Conservation (phyloP, 2,329 filamentous ascomycete genomes). For the Hirsutella minnesotensis region DNA sequence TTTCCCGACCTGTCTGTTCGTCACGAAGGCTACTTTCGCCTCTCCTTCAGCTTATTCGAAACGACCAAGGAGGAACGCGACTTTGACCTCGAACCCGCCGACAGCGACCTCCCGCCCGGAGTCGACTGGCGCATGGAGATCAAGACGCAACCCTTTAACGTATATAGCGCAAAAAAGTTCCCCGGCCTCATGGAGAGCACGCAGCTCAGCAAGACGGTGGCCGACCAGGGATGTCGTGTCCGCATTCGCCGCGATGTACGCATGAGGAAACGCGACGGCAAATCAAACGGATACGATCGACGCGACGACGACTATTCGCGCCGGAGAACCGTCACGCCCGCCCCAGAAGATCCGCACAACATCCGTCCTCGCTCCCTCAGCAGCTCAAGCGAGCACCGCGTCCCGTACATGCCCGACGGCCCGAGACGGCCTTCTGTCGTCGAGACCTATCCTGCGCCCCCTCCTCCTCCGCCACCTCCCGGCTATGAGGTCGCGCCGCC, state of each 20-base stretch:
- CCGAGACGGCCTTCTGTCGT: conserved; percentile 35
- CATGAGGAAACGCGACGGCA: conserved; percentile 74
- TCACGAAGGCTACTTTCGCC: conserved; percentile 85
- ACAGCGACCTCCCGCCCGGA: conserved; percentile 32
- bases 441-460: conserved; percentile 28
- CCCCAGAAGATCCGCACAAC: conserved; percentile 17
- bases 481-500: conserved; percentile 18
- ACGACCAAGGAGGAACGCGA: conserved; percentile 80
- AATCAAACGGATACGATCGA: conserved; percentile 43
- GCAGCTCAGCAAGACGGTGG: conserved; percentile 74
- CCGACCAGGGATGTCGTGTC: conserved; percentile 93
- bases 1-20: conserved; percentile 94
- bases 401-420: conserved; percentile 26
- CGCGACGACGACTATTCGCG: conserved; percentile 52
- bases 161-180: conserved; percentile 97
- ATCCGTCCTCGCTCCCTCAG: conserved; percentile 47
- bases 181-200: conserved; percentile 88
- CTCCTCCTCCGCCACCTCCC: conserved; percentile 25
- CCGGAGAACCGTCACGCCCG: conserved; percentile 23
- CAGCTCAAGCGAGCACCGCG: conserved; percentile 40
- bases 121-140: conserved; percentile 85
- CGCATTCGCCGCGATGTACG: conserved; percentile 89
- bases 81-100: conserved; percentile 44
- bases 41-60: conserved; percentile 89
- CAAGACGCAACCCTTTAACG: conserved; percentile 74